phyloP scores from a whole-genome alignment of 2,329 filamentous ascomycete species.

The Domatiomyces catenatus region DNA sequence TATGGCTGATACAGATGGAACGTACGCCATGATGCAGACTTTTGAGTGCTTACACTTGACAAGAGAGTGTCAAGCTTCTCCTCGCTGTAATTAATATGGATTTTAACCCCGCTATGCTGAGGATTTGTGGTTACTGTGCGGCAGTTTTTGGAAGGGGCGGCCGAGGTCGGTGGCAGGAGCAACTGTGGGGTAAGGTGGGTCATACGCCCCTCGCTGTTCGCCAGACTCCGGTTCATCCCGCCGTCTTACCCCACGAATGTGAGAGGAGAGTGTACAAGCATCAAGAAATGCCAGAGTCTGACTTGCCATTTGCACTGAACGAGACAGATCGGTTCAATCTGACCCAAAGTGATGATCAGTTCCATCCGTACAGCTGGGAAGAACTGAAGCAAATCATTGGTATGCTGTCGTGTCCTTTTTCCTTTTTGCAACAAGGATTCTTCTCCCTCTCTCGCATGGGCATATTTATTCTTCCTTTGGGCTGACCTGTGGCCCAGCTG shows the following conservation, averaged over 20 bases:
- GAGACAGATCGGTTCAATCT: constrained; percentile 35
- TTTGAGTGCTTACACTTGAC: neutral
- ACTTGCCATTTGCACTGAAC: constrained; percentile 33
- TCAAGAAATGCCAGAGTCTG: neutral
- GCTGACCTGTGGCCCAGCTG: constrained; percentile 20
- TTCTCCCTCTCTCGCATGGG: no score
- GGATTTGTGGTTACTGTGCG: no score
- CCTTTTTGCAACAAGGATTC: no score
- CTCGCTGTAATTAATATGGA: no score
- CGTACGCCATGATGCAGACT: neutral
- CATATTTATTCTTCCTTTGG: no score
- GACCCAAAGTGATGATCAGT: constrained; percentile 38
- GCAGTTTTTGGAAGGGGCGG: no score
- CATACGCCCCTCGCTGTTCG: no score
- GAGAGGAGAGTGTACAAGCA: neutral
- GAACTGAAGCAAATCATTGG: constrained; percentile 38
- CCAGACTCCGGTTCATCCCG: no score
- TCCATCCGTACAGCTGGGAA: constrained; percentile 36
- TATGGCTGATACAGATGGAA: neutral
- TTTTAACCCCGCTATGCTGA: no score
- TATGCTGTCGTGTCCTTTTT: constrained; percentile 24
- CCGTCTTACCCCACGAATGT: no score
- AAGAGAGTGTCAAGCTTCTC: neutral
- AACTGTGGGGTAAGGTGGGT: no score
- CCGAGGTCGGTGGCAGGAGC: no score